A percentile compares a stretch with the other conserved stretches of the same genome.
Conservation (phyloP, 768 basidiomycete species). For the Tricholomella constricta region DNA sequence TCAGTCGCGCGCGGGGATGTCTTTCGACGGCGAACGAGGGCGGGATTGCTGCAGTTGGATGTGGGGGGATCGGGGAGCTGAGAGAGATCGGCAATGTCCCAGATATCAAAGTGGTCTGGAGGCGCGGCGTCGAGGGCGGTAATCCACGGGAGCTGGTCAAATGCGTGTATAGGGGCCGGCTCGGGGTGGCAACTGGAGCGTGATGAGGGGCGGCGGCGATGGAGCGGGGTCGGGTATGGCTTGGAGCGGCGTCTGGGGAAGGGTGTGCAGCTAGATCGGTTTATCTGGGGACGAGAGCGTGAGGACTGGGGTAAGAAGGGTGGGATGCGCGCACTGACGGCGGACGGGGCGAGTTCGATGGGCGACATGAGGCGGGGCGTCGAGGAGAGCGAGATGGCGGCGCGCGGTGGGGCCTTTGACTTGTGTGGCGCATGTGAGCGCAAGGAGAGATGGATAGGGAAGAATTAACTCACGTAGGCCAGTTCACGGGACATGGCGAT, state of each 20-base stretch:
- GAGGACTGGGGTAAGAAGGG: neutral
- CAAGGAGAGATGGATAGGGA: neutral
- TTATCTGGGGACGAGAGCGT: constrained; percentile 4
- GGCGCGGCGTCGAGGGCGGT: constrained; percentile 51
- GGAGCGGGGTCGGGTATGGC: constrained; percentile 23
- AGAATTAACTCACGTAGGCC: neutral
- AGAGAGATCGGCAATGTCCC: constrained; percentile 69
- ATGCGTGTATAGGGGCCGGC: constrained; percentile 37
- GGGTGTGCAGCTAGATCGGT: constrained; percentile 27
- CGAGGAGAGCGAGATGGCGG: neutral
- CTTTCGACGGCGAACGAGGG: constrained; percentile 64
- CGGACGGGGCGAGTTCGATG: constrained; percentile 21
- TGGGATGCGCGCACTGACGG: constrained; percentile 6
- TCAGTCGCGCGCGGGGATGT: constrained; percentile 47
- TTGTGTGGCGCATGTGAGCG: constrained; percentile 9
- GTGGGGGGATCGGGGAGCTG: constrained; percentile 41
- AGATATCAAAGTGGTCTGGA: constrained; percentile 40
- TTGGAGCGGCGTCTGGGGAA: constrained; percentile 40
- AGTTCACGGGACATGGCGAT: constrained; percentile 4
- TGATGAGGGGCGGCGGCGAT: constrained; percentile 31
- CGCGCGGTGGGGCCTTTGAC: constrained; percentile 11
- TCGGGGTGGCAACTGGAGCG: constrained; percentile 32
- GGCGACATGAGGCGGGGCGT: constrained; percentile 24
- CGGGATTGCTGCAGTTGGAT: constrained; percentile 23
- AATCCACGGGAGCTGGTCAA: constrained; percentile 73